Percentiles rank a stretch among this genome's conserved stretches.
These are phyloP conservation scores for Ampelocalamus luodianensis DNA, from an alignment of 176 grass and related monocot species.

Conservation along the genomic window DNA sequence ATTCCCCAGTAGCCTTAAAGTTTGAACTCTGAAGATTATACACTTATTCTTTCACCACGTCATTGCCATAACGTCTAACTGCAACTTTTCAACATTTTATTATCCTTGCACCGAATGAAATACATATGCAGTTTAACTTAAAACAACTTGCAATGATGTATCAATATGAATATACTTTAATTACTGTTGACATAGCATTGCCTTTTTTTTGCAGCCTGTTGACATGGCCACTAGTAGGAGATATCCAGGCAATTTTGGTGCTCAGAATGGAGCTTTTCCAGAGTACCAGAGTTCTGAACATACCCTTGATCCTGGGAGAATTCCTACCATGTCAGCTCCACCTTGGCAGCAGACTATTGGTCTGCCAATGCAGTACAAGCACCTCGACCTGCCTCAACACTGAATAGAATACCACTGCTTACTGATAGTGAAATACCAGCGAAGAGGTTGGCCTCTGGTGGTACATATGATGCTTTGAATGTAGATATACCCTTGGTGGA, in stretches of 20 bases:
- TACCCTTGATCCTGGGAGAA: slow-evolving; percentile 42
- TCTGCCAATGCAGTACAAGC: slow-evolving; percentile 54
- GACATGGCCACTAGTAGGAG: slow-evolving; percentile 53
- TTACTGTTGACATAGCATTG: slow-evolving; percentile 21
- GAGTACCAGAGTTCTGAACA: slow-evolving; percentile 59
- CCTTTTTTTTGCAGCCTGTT: slow-evolving; percentile 56
- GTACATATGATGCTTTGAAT: slow-evolving; percentile 52
- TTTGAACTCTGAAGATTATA: not conserved
- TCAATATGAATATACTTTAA: slow-evolving; percentile 14
- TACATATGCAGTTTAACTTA: slow-evolving; percentile 12
- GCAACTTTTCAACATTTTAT: slow-evolving; percentile 33
- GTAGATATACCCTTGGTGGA: slow-evolving; percentile 49
- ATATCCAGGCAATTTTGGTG: slow-evolving; percentile 50
- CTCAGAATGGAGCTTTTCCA: slow-evolving; percentile 49
- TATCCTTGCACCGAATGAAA: slow-evolving; percentile 11
- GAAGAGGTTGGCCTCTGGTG: slow-evolving; percentile 49
- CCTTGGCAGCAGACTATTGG: slow-evolving; percentile 60
- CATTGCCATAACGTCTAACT: slow-evolving; percentile 11
- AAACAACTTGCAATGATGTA: not conserved
- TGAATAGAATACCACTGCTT: slow-evolving; percentile 51
- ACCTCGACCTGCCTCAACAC: slow-evolving; percentile 49
- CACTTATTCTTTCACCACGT: slow-evolving; percentile 13
- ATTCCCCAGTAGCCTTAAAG: slow-evolving; percentile 30
- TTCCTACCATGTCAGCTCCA: slow-evolving; percentile 40
- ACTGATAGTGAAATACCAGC: slow-evolving; percentile 60